A percentile compares a stretch with the other conserved stretches of the same genome.
Evolutionary conservation across 2,329 filamentous ascomycete genomes (phyloP).

Genomic region (Colletotrichum liriopes): DNA sequence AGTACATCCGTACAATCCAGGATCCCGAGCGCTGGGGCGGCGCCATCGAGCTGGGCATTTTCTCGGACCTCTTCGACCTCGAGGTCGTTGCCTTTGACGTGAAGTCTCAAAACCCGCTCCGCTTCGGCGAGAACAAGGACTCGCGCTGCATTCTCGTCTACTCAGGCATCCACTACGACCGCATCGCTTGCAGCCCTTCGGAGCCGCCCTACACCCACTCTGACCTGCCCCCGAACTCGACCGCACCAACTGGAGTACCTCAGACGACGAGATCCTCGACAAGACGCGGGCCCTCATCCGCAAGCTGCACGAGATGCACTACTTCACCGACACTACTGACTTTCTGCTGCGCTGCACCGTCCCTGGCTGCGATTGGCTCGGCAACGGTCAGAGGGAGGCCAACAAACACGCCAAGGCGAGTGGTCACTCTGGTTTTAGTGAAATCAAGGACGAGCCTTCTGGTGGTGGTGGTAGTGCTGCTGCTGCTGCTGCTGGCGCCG

Average conservation of each 20-base stretch:
- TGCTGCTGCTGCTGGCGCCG: background rate
- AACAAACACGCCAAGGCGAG: conserved; percentile 74
- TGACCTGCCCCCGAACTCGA: conserved; percentile 80
- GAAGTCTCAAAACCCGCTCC: conserved; percentile 56
- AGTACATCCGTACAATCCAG: conserved; percentile 88
- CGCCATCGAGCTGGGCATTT: conserved; percentile 88
- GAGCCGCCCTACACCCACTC: conserved; percentile 70
- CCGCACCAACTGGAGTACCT: conserved; percentile 70
- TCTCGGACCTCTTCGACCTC: conserved; percentile 87
- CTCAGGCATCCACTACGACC: conserved; percentile 94
- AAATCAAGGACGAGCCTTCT: conserved; percentile 77
- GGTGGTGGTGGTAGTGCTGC: conserved; percentile 3
- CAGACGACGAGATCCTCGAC: conserved; percentile 78
- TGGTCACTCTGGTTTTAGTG: conserved; percentile 72
- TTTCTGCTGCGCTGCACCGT: conserved; percentile 85
- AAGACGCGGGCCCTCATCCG: conserved; percentile 76
- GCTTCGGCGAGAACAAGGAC: conserved; percentile 82
- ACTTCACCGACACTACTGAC: conserved; percentile 89
- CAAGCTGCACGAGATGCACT: conserved; percentile 79
- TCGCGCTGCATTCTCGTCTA: conserved; percentile 87
- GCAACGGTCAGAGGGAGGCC: conserved; percentile 76
- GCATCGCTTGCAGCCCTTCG: conserved; percentile 81
- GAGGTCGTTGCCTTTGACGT: conserved; percentile 92
- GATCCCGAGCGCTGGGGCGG: conserved; percentile 90
- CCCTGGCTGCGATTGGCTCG: conserved; percentile 74